Conservation (phyloP, 163 green algal genomes). For the Smithsoniella earleae region DNA sequence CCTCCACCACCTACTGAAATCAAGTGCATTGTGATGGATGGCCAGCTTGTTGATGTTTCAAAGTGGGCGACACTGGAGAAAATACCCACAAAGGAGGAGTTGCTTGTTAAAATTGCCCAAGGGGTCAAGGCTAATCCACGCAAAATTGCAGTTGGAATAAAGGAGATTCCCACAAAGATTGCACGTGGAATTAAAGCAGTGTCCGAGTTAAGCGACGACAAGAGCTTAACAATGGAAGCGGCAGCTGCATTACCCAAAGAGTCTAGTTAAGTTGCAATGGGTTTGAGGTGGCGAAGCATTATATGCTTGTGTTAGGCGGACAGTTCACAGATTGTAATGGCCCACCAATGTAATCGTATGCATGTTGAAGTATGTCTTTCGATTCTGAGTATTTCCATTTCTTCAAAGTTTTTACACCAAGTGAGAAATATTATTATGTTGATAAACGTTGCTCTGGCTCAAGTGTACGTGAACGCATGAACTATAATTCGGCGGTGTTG, state of each 20-base stretch:
- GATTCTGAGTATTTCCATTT: too few relatives aligned
- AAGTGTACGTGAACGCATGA: too few relatives aligned
- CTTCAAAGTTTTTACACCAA: too few relatives aligned
- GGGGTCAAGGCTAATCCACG: conserved; percentile 31
- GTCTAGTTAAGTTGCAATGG: background rate
- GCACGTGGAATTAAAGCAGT: conserved; percentile 18
- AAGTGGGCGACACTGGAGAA: conserved; percentile 34
- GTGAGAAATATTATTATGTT: too few relatives aligned
- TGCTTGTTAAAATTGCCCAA: conserved; percentile 13
- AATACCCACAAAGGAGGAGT: conserved; percentile 33
- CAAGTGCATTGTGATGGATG: conserved; percentile 31
- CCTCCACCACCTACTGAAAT: background rate
- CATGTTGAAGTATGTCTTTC: too few relatives aligned
- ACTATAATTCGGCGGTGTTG: too few relatives aligned
- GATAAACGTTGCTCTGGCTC: background rate
- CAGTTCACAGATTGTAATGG: too few relatives aligned
- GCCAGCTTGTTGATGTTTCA: background rate
- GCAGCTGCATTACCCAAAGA: background rate
- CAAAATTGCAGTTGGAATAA: conserved; percentile 26
- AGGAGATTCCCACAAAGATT: conserved; percentile 23
- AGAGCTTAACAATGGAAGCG: conserved; percentile 13
- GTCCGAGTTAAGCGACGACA: conserved; percentile 34
- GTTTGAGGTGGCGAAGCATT: too few relatives aligned
- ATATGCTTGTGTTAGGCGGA: too few relatives aligned
- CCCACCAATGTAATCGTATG: too few relatives aligned